Conservation (phyloP, 768 basidiomycete genomes). For the Solioccasus polychromus region DNA sequence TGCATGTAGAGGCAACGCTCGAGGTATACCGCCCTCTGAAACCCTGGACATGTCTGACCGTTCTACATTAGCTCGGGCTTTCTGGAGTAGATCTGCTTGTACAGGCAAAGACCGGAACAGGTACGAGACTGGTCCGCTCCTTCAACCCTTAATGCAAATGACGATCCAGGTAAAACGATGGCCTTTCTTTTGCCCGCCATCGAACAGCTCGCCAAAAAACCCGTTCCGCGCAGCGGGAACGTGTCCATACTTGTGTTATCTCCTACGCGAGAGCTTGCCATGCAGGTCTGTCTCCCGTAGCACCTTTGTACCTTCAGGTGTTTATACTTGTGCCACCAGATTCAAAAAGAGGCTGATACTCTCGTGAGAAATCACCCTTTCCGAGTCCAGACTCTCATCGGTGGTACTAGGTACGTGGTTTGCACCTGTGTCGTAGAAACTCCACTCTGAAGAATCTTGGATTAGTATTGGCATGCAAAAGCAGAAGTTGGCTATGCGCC, state of each 20-base stretch:
- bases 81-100: slow-evolving; percentile 45
- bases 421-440: not conserved
- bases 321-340: slow-evolving; percentile 37
- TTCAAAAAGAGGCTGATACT: slow-evolving; percentile 59
- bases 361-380: slow-evolving; percentile 41
- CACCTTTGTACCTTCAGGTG: not conserved
- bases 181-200: slow-evolving; percentile 77
- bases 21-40: slow-evolving; percentile 22
- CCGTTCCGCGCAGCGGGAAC: slow-evolving; percentile 17
- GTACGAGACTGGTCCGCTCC: slow-evolving; percentile 30
- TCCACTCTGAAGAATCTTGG: slow-evolving; percentile 1
- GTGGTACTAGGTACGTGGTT: slow-evolving; percentile 48
- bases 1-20: slow-evolving; percentile 38
- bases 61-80: slow-evolving; percentile 34
- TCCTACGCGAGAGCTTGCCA: slow-evolving; percentile 72
- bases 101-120: slow-evolving; percentile 61
- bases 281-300: slow-evolving; percentile 50
- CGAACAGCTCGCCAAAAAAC: slow-evolving; percentile 55
- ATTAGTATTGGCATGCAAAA: slow-evolving; percentile 25
- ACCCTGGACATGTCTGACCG: slow-evolving; percentile 2
- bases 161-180: slow-evolving; percentile 55
- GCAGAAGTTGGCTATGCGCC: slow-evolving; percentile 25
- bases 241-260: slow-evolving; percentile 66
- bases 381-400: slow-evolving; percentile 49
- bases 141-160: not conserved